Conservation (phyloP, 2,329 filamentous ascomycete genomes). For the Monilinia vaccinii-corymbosi region DNA sequence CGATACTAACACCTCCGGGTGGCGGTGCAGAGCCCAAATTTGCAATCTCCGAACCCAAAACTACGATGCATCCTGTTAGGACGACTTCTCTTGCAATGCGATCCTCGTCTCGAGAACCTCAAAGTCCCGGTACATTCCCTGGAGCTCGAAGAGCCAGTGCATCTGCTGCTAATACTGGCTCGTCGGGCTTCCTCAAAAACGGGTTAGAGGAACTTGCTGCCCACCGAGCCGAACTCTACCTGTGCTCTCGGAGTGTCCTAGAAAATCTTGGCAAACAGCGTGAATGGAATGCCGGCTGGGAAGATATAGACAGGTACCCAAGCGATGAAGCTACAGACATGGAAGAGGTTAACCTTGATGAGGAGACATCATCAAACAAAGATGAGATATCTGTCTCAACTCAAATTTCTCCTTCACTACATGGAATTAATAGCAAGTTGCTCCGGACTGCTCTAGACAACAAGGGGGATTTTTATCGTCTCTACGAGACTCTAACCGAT, state of each 20-base stretch:
- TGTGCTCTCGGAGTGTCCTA: slow-evolving; percentile 71
- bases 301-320: slow-evolving; percentile 41
- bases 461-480: slow-evolving; percentile 52
- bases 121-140: slow-evolving; percentile 47
- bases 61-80: slow-evolving; percentile 59
- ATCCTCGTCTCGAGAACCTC: slow-evolving; percentile 35
- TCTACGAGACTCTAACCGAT: slow-evolving; percentile 73
- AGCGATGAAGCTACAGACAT: slow-evolving; percentile 34
- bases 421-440: slow-evolving; percentile 46
- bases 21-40: slow-evolving; percentile 48
- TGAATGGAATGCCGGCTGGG: slow-evolving; percentile 73
- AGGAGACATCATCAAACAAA: slow-evolving; percentile 11
- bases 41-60: slow-evolving; percentile 58
- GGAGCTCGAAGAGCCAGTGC: slow-evolving; percentile 34
- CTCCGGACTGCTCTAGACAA: slow-evolving; percentile 53
- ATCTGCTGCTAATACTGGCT: slow-evolving; percentile 33
- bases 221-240: slow-evolving; percentile 70
- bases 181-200: slow-evolving; percentile 43
- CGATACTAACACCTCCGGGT: slow-evolving; percentile 37
- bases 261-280: slow-evolving; percentile 62
- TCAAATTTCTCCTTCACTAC: slow-evolving; percentile 21
- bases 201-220: slow-evolving; percentile 78
- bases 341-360: slow-evolving; percentile 48
- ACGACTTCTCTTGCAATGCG: slow-evolving; percentile 48
- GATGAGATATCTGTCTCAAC: not conserved